Evolutionary conservation across 1,284 basidiomycete genomes (phyloP), one percentile per base, ranked within the genome.

Genomic region (Sphaerobolus stellatus): DNA sequence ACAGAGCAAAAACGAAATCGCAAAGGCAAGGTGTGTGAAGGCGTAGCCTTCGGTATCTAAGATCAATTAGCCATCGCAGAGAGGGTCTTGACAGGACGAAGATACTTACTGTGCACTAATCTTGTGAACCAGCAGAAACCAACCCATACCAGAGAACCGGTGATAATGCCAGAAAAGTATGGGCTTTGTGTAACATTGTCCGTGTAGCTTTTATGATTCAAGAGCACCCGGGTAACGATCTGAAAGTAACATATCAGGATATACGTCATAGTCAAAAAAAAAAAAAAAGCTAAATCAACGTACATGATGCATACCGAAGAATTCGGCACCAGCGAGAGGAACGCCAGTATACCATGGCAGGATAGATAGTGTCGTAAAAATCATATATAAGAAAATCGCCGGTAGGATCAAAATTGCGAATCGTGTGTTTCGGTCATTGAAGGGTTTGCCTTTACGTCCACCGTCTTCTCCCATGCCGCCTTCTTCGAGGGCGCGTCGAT

Each of bases 271-370:
- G 27, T 67, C 56, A 36, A 56, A 56, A 20, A 56, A 36, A 55
- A 50, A 34, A 56, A 57, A 28, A 58, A 60, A 31, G 30, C 36
- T 34, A 52, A 18, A 13, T 30, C 27, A 5, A 76, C 87, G 59
- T 70, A 94, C 88, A 66, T 98, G 89, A 66, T 98, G 94, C 88
- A 96, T 92, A 34, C 81, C 88, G 64, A 93, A 94, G 71, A 95
- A 92, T 62, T 92, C 84, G 1, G 88, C 92, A 61, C 88, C 75
- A 0, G 90, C 88, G 45, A 97, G 80, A 16, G 94, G 78, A 31
- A 94, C 71, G 3, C 89, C 92, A 2, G 90, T 89, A 72, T 94
- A 98, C 86, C 92, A 94, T 27, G 94, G 92, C 18, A 97, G 73
- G 48, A 88, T 79, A 43, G 83, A 81, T 54, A 97, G 75, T 4